Base-by-base conservation (phyloP, 2,329 filamentous ascomycete genomes). In the Sarocladium kiliense region DNA sequence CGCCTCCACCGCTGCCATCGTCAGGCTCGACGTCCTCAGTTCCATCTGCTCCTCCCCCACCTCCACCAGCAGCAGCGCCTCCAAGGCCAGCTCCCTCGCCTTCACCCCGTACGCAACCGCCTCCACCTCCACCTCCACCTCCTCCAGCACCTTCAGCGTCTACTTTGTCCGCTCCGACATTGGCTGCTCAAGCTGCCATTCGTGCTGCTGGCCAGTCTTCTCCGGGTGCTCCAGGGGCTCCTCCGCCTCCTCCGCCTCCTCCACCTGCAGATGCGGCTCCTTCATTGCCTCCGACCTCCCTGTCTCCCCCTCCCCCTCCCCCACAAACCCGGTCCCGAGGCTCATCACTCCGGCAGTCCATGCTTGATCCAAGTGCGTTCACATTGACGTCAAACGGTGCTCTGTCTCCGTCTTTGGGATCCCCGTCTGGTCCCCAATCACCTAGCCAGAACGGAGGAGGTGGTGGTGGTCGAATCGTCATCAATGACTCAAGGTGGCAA, bases 401-500 rank as follows among this genome's bases (percentile, higher is more conserved):
- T 27, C 80, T 78, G 60, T 75, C 73, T 21, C 73, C 78, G 2
- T 79, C 49, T 16, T 14, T 16, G 3, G 49, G 74, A 58, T 75
- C 77, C 1, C 73, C 74, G 3, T 71, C 70, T 47, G 71, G 61
- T 59, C 67, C 60, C 57, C 63, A 63, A 64, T 67, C 67, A 62
- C 64, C 62, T 54, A 61, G 62, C 19, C 60, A 61, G 2, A 64
- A 63, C 56, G 59, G 62, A 12, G 58, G 58, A 30, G 26, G 54
- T 26, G 26, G 54, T 26, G 66, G 66, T 23, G 65, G 65, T 4
- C 76, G 77, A 19, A 73, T 85, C 56, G 71, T 81, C 11, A 84
- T 96, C 51, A 82, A 91, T 59, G 94, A 97, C 69, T 70, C 78
- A 54, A 80, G 93, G 61, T 99, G 91, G 85, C 88, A 86, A 60